Conservation (phyloP, 768 basidiomycete species). For the Agaricus subrufescens region DNA sequence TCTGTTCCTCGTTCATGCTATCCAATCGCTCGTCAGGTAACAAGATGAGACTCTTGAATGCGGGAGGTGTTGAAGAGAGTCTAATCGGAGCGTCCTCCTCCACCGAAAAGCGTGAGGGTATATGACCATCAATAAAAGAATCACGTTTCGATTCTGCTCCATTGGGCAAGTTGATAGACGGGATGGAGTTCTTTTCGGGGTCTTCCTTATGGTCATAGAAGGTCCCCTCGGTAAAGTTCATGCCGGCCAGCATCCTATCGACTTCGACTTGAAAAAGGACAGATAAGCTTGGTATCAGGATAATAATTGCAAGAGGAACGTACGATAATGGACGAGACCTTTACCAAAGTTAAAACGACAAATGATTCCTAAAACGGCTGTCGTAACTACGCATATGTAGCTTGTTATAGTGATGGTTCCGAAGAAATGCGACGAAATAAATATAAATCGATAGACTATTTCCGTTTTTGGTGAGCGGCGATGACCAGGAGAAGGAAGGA, state of each 20-base stretch:
- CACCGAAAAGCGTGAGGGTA: slow-evolving; percentile 1
- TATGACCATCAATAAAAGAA: background rate
- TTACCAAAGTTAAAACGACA: slow-evolving; percentile 51
- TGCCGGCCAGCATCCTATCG: background rate
- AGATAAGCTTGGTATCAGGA: background rate
- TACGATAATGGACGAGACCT: slow-evolving; percentile 53
- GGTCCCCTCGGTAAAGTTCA: slow-evolving; percentile 7
- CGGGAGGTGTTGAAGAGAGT: slow-evolving; percentile 6
- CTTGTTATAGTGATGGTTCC: slow-evolving; percentile 39
- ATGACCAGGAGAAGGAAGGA: background rate
- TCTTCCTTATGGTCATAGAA: slow-evolving; percentile 6
- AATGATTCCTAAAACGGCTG: slow-evolving; percentile 39
- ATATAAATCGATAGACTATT: slow-evolving; percentile 38
- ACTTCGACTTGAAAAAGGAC: background rate
- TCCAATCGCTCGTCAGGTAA: background rate
- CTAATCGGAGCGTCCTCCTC: background rate
- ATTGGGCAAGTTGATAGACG: background rate
- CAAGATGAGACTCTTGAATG: slow-evolving; percentile 2
- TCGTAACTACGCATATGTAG: slow-evolving; percentile 36
- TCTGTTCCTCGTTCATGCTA: background rate
- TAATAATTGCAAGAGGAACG: slow-evolving; percentile 16
- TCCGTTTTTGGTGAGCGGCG: background rate
- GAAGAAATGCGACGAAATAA: slow-evolving; percentile 43
- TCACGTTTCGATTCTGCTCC: too few species aligned
- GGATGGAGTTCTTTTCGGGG: background rate